Conservation (phyloP, 1,139 yeast genomes). For the Arxiozyma heterogenica region DNA sequence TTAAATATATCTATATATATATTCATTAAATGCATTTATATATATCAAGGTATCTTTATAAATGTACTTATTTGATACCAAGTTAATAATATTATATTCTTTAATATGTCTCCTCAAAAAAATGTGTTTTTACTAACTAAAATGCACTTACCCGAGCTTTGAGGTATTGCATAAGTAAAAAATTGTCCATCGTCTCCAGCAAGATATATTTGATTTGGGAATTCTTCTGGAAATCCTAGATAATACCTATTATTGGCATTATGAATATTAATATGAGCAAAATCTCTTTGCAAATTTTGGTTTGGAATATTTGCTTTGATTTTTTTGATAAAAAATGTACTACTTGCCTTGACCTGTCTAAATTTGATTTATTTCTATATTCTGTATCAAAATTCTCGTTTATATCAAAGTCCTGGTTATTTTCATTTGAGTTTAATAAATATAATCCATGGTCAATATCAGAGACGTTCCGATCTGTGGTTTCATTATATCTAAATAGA, state of each 20-base stretch:
- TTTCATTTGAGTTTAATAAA: not conserved
- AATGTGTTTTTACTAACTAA: constrained; percentile 23
- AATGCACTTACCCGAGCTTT: constrained; percentile 24
- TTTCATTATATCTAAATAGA: not conserved
- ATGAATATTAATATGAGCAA: constrained; percentile 24
- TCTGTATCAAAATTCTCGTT: not conserved
- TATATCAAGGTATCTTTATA: not conserved
- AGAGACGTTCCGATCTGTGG: not conserved
- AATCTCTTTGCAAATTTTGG: constrained; percentile 25
- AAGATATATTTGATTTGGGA: constrained; percentile 22
- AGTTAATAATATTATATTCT: no score
- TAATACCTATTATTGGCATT: constrained; percentile 14
- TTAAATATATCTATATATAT: not conserved
- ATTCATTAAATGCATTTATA: not conserved
- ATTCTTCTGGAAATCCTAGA: constrained; percentile 29
- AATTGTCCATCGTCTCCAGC: constrained; percentile 26
- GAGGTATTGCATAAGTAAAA: constrained; percentile 23
- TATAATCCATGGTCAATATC: not conserved
- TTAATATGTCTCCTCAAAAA: constrained; percentile 2
- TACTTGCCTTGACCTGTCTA: constrained; percentile 15
- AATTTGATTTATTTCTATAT: not conserved
- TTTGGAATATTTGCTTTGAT: constrained; percentile 25
- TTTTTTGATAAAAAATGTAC: constrained; percentile 20
- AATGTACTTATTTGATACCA: not conserved
- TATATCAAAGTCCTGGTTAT: not conserved